phyloP scores from a whole-genome alignment of 345 rosid genomes.

The Aurinia saxatilis region DNA sequence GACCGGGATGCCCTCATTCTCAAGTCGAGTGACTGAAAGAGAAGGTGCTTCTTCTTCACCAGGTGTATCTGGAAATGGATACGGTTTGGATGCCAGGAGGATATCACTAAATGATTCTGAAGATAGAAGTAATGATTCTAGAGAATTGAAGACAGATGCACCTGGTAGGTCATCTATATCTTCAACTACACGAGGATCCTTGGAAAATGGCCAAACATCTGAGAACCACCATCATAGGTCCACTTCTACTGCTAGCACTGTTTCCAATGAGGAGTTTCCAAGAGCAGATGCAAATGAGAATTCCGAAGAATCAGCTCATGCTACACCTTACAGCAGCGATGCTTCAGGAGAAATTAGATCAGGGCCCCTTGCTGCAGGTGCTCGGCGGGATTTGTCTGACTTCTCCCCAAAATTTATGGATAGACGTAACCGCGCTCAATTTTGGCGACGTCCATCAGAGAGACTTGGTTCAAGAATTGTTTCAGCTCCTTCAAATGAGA shows the following conservation, averaged over 20 bases:
- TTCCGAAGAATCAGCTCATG: slow-evolving; percentile 49
- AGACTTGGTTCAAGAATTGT: slow-evolving; percentile 67
- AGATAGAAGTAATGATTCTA: slow-evolving; percentile 45
- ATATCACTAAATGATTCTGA: slow-evolving; percentile 40
- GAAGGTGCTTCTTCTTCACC: slow-evolving; percentile 51
- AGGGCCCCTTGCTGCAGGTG: slow-evolving; percentile 35
- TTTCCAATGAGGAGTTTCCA: slow-evolving; percentile 42
- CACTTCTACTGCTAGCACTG: slow-evolving; percentile 48
- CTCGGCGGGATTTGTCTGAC: slow-evolving; percentile 50
- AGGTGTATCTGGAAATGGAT: slow-evolving; percentile 44
- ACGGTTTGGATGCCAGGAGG: slow-evolving; percentile 42
- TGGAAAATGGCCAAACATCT: slow-evolving; percentile 38
- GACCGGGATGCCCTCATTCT: slow-evolving; percentile 32
- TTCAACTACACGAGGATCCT: slow-evolving; percentile 42
- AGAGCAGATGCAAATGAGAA: slow-evolving; percentile 54
- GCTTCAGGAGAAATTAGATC: slow-evolving; percentile 70
- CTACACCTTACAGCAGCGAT: slow-evolving; percentile 60
- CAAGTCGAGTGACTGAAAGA: slow-evolving; percentile 34
- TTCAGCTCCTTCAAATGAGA: slow-evolving; percentile 53
- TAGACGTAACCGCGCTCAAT: slow-evolving; percentile 52
- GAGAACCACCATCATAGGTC: slow-evolving; percentile 48
- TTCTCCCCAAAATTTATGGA: slow-evolving; percentile 50
- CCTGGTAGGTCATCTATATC: slow-evolving; percentile 40
- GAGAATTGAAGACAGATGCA: slow-evolving; percentile 40
- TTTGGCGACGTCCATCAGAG: slow-evolving; percentile 80